Conservation (phyloP, 352 stramenopile species). For the Globisporangium orthogonon region DNA sequence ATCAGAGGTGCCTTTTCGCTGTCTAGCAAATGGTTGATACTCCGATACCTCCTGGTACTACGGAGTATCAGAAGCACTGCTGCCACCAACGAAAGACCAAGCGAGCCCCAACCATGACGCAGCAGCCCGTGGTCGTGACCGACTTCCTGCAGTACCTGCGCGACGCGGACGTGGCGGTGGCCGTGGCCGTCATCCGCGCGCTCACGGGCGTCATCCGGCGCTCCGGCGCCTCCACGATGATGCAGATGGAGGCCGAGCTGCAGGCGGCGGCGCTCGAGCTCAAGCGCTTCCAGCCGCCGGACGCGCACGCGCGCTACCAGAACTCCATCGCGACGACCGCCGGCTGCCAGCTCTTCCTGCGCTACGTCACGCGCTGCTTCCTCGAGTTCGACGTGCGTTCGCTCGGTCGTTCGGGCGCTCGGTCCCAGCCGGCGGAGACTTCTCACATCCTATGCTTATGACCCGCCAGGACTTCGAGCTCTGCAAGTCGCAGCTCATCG, state of each 20-base stretch:
- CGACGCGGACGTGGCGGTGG: constrained; percentile 81
- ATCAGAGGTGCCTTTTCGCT: too few species aligned
- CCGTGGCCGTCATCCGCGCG: constrained; percentile 92
- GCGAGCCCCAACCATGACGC: not conserved
- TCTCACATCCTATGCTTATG: too few species aligned
- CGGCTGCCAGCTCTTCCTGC: constrained; percentile 92
- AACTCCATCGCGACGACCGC: constrained; percentile 88
- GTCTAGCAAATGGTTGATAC: too few species aligned
- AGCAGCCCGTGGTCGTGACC: constrained; percentile 37
- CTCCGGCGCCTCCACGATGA: constrained; percentile 92
- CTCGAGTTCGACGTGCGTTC: constrained; percentile 75
- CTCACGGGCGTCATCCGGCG: constrained; percentile 90
- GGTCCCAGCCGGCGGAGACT: too few species aligned
- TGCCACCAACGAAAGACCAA: too few species aligned
- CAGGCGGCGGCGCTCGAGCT: constrained; percentile 77
- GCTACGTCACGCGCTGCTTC: constrained; percentile 91
- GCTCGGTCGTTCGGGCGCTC: too few species aligned
- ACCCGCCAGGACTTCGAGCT: constrained; percentile 79
- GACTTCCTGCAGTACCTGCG: constrained; percentile 71
- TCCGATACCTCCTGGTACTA: too few species aligned
- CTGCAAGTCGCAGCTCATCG: constrained; percentile 88
- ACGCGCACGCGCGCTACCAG: constrained; percentile 47
- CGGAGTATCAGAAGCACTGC: not conserved
- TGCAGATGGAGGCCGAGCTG: constrained; percentile 92
- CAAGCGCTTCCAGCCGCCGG: constrained; percentile 45